Conservation (phyloP, 352 stramenopile species). For the Chrysophaeum taylorii region DNA sequence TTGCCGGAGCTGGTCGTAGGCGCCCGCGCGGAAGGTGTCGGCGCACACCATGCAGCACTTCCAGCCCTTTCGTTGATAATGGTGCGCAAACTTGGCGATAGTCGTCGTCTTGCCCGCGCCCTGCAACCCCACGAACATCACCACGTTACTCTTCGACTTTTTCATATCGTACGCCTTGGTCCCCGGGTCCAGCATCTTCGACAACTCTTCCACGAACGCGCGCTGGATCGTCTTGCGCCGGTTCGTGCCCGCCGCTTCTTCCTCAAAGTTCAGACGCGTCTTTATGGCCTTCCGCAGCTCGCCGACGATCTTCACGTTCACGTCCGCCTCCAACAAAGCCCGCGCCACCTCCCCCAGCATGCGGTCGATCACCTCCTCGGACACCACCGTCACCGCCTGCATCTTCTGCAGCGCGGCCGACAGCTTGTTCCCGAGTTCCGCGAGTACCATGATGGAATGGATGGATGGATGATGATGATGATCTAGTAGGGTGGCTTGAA, state of each 20-base stretch:
- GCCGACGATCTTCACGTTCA: slow-evolving; percentile 59
- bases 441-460: slow-evolving; percentile 61
- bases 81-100: slow-evolving; percentile 97
- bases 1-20: slow-evolving; percentile 99
- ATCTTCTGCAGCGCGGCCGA: slow-evolving; percentile 58
- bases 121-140: slow-evolving; percentile 75
- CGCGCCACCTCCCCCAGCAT: slow-evolving; percentile 51
- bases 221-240: slow-evolving; percentile 49
- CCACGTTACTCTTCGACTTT: slow-evolving; percentile 57
- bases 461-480: too few relatives aligned
- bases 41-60: slow-evolving; percentile 98
- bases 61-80: slow-evolving; percentile 92
- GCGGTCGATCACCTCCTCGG: slow-evolving; percentile 47
- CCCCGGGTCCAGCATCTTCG: slow-evolving; percentile 43
- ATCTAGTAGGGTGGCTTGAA: too few relatives aligned
- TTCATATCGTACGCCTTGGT: slow-evolving; percentile 51
- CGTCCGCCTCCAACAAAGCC: slow-evolving; percentile 64
- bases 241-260: slow-evolving; percentile 30
- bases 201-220: slow-evolving; percentile 61
- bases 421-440: slow-evolving; percentile 64
- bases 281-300: slow-evolving; percentile 45
- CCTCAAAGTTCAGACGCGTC: slow-evolving; percentile 30
- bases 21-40: slow-evolving; percentile 96
- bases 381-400: slow-evolving; percentile 40
- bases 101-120: slow-evolving; percentile 97